A percentile compares a stretch with the other conserved stretches of the same genome.
phyloP scores from a whole-genome alignment of 148 eudicot species.

The Nyssa sinensis region DNA sequence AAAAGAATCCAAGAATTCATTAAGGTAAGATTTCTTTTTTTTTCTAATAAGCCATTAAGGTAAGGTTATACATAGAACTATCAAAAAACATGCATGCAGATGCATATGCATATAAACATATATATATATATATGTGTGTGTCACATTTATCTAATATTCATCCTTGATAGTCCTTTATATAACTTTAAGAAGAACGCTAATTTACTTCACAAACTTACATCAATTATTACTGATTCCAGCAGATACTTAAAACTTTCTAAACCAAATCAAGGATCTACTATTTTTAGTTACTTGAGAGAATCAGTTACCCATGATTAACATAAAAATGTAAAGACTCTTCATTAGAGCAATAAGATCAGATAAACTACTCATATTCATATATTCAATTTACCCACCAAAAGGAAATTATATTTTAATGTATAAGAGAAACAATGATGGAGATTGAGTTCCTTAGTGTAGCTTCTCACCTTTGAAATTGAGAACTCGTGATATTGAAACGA shows the following conservation, averaged over 20 bases:
- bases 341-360: neutral
- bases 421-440: neutral
- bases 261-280: neutral
- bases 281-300: neutral
- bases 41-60: no score
- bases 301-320: neutral
- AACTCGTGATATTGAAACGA: conserved; percentile 76
- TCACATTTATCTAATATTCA: neutral
- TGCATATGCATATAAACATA: no score
- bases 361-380: neutral
- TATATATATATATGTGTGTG: neutral
- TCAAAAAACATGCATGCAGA: neutral
- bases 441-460: neutral
- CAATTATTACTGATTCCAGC: neutral
- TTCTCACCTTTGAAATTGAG: conserved; percentile 53
- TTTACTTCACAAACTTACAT: neutral
- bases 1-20: no score
- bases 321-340: neutral
- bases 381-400: neutral
- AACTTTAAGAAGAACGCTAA: neutral
- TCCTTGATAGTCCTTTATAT: neutral
- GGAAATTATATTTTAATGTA: neutral
- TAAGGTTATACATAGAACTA: no score
- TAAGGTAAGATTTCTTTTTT: no score
- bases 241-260: neutral